Conservation (phyloP, 352 stramenopile genomes). For the Globisporangium paroecandrum region DNA sequence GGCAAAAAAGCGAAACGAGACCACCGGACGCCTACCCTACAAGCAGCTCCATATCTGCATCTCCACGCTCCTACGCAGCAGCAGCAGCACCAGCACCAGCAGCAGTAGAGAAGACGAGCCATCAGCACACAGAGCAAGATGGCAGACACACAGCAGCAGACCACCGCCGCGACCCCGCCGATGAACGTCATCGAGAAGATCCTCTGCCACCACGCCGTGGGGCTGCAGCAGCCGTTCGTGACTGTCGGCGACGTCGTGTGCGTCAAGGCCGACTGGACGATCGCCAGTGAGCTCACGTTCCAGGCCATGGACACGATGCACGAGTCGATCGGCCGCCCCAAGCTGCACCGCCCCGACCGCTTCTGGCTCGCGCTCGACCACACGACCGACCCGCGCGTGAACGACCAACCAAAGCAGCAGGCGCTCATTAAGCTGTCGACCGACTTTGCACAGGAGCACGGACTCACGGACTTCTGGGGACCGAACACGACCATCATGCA, state of each 20-base stretch:
- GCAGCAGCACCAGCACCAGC: constrained; percentile 3
- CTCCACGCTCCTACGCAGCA: constrained; percentile 11
- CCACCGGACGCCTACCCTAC: constrained; percentile 3
- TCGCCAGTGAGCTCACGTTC: constrained; percentile 78
- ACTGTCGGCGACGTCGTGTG: constrained; percentile 71
- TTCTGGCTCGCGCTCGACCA: constrained; percentile 85
- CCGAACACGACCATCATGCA: constrained; percentile 87
- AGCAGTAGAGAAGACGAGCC: background rate
- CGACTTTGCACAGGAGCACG: constrained; percentile 68
- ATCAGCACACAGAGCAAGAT: background rate
- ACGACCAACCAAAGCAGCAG: constrained; percentile 74
- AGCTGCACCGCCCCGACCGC: constrained; percentile 70
- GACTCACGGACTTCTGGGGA: constrained; percentile 72
- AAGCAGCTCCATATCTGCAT: constrained; percentile 5
- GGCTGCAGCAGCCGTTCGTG: constrained; percentile 45
- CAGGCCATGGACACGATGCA: constrained; percentile 83
- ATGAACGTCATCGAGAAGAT: constrained; percentile 89
- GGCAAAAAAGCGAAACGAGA: background rate
- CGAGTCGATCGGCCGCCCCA: constrained; percentile 64
- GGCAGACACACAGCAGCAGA: constrained; percentile 11
- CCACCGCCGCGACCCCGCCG: constrained; percentile 18
- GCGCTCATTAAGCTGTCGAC: constrained; percentile 78
- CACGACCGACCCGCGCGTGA: constrained; percentile 76
- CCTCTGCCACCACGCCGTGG: constrained; percentile 67
- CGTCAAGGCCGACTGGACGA: constrained; percentile 76